Percentiles rank a stretch among this genome's conserved stretches.
Conservation (phyloP, 352 stramenopile genomes). For the Pythium dissotocum region DNA sequence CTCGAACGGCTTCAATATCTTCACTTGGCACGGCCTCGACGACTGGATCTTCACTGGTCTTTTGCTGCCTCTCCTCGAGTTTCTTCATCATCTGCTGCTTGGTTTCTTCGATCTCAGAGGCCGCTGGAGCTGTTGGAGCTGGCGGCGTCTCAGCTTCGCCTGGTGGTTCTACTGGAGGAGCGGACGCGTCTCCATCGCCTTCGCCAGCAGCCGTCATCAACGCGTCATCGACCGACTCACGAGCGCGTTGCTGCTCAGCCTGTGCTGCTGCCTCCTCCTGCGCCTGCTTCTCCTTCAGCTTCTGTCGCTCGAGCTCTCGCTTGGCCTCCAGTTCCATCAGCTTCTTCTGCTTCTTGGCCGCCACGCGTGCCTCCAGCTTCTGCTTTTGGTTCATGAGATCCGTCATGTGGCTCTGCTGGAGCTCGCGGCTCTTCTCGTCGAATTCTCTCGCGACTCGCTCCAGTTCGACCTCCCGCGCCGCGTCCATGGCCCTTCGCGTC, state of each 20-base stretch:
- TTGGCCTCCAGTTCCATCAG: conserved; percentile 72
- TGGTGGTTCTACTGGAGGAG: not conserved
- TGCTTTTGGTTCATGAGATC: conserved; percentile 64
- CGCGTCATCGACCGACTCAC: conserved; percentile 30
- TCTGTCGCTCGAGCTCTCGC: conserved; percentile 51
- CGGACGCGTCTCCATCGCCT: conserved; percentile 3
- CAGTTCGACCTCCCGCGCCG: conserved; percentile 46
- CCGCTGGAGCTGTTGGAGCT: not conserved
- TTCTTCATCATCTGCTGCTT: conserved; percentile 15
- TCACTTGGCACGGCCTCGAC: not conserved
- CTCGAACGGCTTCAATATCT: conserved; percentile 12
- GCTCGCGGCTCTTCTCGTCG: conserved; percentile 56
- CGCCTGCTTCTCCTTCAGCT: conserved; percentile 44
- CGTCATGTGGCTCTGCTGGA: conserved; percentile 53
- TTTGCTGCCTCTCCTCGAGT: conserved; percentile 10
- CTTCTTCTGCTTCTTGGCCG: conserved; percentile 78
- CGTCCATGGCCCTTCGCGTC: conserved; percentile 47
- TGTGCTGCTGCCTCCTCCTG: conserved; percentile 41
- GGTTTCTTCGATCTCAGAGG: conserved; percentile 12
- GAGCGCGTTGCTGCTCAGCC: conserved; percentile 35
- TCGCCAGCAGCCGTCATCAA: conserved; percentile 1
- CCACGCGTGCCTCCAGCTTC: conserved; percentile 71
- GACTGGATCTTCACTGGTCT: not conserved
- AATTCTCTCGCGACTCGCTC: conserved; percentile 68
- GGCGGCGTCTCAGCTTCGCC: not conserved